Evolutionary conservation across 805 yeast genomes (phyloP).

Genomic region (Sugiyamaella valdiviana): DNA sequence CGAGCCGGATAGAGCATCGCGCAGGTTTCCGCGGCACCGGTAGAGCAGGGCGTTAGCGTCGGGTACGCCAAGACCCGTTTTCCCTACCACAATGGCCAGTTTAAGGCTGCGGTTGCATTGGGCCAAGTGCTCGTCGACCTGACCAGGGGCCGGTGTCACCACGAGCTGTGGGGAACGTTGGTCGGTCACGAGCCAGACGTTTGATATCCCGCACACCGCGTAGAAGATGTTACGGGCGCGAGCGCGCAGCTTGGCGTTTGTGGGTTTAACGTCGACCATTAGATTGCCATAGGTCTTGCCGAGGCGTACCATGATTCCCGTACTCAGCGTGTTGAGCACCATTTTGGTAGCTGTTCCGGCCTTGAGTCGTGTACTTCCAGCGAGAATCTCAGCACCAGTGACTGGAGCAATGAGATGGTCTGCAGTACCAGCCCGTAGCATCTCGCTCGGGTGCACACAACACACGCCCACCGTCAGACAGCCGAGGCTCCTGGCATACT

Average conservation of each 20-base stretch:
- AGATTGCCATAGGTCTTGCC: slow-evolving; percentile 26
- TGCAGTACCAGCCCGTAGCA: slow-evolving; percentile 10
- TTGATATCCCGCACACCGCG: slow-evolving; percentile 13
- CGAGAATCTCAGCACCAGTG: slow-evolving; percentile 24
- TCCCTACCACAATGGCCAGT: slow-evolving; percentile 21
- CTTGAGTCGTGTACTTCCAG: slow-evolving; percentile 26
- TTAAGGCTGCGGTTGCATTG: slow-evolving; percentile 18
- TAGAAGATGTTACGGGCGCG: slow-evolving; percentile 20
- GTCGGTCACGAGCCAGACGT: background rate
- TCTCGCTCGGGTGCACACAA: slow-evolving; percentile 19
- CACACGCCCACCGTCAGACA: slow-evolving; percentile 23
- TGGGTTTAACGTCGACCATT: slow-evolving; percentile 25
- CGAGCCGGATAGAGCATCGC: background rate
- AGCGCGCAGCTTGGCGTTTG: slow-evolving; percentile 21
- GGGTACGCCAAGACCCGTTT: slow-evolving; percentile 15
- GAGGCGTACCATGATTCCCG: slow-evolving; percentile 22
- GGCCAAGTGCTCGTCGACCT: slow-evolving; percentile 12
- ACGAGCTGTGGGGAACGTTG: background rate
- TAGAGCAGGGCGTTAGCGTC: slow-evolving; percentile 11
- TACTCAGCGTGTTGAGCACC: slow-evolving; percentile 24
- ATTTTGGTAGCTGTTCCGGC: slow-evolving; percentile 28
- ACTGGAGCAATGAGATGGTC: slow-evolving; percentile 20
- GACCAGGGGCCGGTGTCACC: slow-evolving; percentile 1
- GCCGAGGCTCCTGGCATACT: slow-evolving; percentile 21
- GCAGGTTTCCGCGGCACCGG: slow-evolving; percentile 11